phyloP scores from a whole-genome alignment of 495 filamentous ascomycete genomes.

The Tuber brumale region DNA sequence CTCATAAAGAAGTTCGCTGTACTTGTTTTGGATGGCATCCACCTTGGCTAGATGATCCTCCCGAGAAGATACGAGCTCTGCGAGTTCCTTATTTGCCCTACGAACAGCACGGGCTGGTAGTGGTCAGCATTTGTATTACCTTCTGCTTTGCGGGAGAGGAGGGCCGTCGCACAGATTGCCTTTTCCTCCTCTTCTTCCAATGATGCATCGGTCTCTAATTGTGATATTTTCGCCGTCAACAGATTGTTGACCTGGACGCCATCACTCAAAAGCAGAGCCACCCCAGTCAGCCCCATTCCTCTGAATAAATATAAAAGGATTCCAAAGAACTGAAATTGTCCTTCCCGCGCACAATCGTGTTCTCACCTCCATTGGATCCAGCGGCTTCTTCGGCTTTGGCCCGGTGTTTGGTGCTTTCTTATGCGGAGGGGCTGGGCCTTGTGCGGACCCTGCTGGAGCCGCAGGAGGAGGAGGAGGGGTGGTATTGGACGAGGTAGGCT shows the following conservation, averaged over 20 bases:
- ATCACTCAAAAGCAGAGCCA: slow-evolving; percentile 4
- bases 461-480: slow-evolving; percentile 44
- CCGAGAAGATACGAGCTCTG: slow-evolving; percentile 40
- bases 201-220: slow-evolving; percentile 84
- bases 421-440: neutral
- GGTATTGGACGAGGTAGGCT: slow-evolving; percentile 40
- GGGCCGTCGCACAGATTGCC: slow-evolving; percentile 79
- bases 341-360: slow-evolving; percentile 38
- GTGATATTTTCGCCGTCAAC: slow-evolving; percentile 86
- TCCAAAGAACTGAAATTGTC: slow-evolving; percentile 27
- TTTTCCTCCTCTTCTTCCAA: slow-evolving; percentile 91
- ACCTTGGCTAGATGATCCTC: slow-evolving; percentile 52
- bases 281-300: slow-evolving; percentile 25
- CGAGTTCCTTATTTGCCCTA: slow-evolving; percentile 76
- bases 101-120: slow-evolving; percentile 71
- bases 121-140: slow-evolving; percentile 9
- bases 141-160: neutral
- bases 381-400: slow-evolving; percentile 42
- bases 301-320: neutral
- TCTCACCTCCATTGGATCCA: slow-evolving; percentile 43
- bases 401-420: slow-evolving; percentile 28
- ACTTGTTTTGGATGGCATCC: slow-evolving; percentile 82
- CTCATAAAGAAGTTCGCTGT: slow-evolving; percentile 79
- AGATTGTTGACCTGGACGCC: slow-evolving; percentile 54
- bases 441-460: slow-evolving; percentile 51